Evolutionary conservation across 2,329 filamentous ascomycete species (phyloP), one percentile per base, ranked within the genome.

Genomic region (Cryphonectria naterciae): DNA sequence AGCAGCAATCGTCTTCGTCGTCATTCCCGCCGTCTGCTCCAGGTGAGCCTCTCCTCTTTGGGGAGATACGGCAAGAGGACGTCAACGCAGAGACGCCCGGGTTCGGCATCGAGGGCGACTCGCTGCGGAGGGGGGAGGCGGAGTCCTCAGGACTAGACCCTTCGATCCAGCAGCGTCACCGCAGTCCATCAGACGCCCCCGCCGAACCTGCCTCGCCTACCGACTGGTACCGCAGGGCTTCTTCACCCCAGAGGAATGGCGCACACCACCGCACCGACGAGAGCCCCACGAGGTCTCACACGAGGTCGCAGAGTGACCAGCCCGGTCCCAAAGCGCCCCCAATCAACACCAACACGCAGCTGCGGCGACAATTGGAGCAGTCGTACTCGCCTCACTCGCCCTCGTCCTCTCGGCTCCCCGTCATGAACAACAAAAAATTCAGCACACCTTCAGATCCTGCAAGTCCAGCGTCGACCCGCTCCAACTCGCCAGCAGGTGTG

Each of bases 51-150:
- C 87, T 93, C 49, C 82, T 95, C 28, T 95, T 95, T 81, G 93
- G 93, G 52, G 93, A 95, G 79, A 87, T 95, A 74, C 82, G 89
- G 39, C 86, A 88, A n/a, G 84, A 88, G 52, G 85, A 88, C 74
- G 84, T 84, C 75, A 84, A 87, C 74, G 77, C 84, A 37, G 80
- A 83, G 28, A 82, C 85, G 65, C 82, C 84, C 67, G 89, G 88
- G 6, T 89, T 89, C 81, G 91, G 90, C 67, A 92, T 92, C 74
- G 83, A 86, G 72, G 79, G 80, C 46, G 82, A 86, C 66, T 83
- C 85, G 72, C 41, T 65, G 72, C n/a, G n/a, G 11, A 84, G 91
- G 73, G 86, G 91, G 79, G 91, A 90, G 32, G 93, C 92, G 60
- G 93, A 95, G 77, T 91, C 92, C n/a, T 89, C 86, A 77, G 80